Evolutionary conservation across 345 rosid species (phyloP), one percentile per base, ranked within the genome.

Genomic region (Crucihimalaya himalaica): DNA sequence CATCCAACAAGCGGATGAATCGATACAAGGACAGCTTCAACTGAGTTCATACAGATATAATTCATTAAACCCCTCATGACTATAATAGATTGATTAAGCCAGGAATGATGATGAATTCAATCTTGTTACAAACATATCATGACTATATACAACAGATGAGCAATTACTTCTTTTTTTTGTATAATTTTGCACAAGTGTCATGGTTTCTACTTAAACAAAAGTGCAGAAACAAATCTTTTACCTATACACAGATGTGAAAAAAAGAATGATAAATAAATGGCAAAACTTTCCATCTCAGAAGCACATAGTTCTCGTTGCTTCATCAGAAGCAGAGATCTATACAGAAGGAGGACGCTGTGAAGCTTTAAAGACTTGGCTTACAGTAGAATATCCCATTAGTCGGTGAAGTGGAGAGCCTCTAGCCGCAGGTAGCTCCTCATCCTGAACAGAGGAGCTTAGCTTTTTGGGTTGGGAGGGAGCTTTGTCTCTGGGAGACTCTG

Each of bases 381-480:
- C 79, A 6, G 98, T 86, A 71, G 91, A 77, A 80, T 89, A 94
- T 45, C 98, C 97, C 96, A 94, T 88, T 39, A 94, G 86, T 65
- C 66, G 75, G 76, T 94, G 98, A 70, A 94, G 95, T 3, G 87
- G 92, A 8, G 88, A 88, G 70, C 86, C 81, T 55, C 79, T 78
- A 67, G 74, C 70, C 52, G 71, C 81, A 48, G 76, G 75, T 60
- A 67, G 47, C 72, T 82, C 83, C 71, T 84, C 81, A 15, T 66
- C 57, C 28, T 50, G 57, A 47, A 47, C 79, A 69, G 82, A 88
- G 12, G 88, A 68, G 55, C 81, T 70, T 31, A 16, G 68, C 23
- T 48, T 83, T 72, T 81, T 79, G 3, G 79, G 35, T 42, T 50
- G 55, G 73, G 79, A 71, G 20, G 25, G 51, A 63, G 46, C 71